Percentiles rank a stretch among this genome's conserved stretches.
phyloP scores from a whole-genome alignment of 495 filamentous ascomycete genomes.

The Amphirosellinia nigrospora region DNA sequence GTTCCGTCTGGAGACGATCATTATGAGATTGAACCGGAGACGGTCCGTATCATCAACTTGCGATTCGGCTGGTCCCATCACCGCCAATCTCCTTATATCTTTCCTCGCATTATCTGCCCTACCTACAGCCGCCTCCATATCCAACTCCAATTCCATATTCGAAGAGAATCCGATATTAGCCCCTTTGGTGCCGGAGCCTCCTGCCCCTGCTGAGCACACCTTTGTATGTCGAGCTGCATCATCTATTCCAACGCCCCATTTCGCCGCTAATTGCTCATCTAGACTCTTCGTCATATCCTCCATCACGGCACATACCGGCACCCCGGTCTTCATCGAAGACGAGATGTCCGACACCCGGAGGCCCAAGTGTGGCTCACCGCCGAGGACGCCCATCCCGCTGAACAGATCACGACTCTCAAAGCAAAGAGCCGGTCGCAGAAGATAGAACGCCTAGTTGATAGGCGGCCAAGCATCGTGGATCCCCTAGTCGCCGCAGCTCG shows the following conservation, averaged over 20 bases:
- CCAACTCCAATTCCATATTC: conserved; percentile 37
- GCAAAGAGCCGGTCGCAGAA: conserved; percentile 63
- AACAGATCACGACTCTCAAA: conserved; percentile 55
- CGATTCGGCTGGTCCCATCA: conserved; percentile 62
- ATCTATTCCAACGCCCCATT: neutral
- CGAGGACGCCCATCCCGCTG: conserved; percentile 64
- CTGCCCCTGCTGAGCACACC: conserved; percentile 50
- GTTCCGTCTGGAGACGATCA: conserved; percentile 36
- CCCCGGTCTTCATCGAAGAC: conserved; percentile 73
- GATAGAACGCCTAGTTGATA: conserved; percentile 83
- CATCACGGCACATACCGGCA: conserved; percentile 82
- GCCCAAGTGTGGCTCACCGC: conserved; percentile 67
- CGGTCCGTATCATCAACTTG: conserved; percentile 42
- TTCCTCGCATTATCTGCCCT: conserved; percentile 63
- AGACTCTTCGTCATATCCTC: conserved; percentile 88
- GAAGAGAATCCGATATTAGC: conserved; percentile 40
- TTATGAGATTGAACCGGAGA: conserved; percentile 51
- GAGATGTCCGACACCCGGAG: conserved; percentile 68
- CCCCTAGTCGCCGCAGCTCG: conserved; percentile 72
- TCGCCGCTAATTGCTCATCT: conserved; percentile 19
- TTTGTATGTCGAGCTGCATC: conserved; percentile 49
- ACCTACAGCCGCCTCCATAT: conserved; percentile 42
- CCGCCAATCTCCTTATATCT: conserved; percentile 64
- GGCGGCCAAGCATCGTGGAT: conserved; percentile 76
- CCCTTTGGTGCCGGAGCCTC: conserved; percentile 49